Percentiles rank a stretch among this genome's conserved stretches.
These are phyloP conservation scores for Leonotis leonurus DNA, from an alignment of 257 asterid species.

Conservation along the genomic window DNA sequence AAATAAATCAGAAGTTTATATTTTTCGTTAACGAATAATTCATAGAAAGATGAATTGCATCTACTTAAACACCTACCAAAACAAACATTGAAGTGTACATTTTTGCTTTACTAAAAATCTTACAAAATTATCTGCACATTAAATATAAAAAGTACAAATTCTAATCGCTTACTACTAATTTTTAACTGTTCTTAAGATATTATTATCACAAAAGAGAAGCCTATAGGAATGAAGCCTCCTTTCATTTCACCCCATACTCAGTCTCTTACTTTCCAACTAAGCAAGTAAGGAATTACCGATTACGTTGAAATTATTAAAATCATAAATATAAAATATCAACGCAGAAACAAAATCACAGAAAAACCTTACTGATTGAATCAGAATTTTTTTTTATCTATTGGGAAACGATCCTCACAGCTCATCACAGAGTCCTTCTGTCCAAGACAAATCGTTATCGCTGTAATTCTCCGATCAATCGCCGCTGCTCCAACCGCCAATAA, in stretches of 20 bases:
- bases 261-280: constrained; percentile 23
- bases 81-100: no score
- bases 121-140: no score
- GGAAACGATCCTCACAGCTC: constrained; percentile 4
- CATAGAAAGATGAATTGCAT: no score
- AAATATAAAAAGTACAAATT: no score
- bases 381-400: neutral
- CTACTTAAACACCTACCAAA: no score
- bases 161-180: no score
- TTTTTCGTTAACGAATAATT: no score
- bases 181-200: no score
- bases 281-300: neutral
- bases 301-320: neutral
- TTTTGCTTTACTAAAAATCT: no score
- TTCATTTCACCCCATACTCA: neutral
- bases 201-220: no score
- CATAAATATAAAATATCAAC: neutral
- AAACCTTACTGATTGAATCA: neutral
- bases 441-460: neutral
- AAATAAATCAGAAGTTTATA: no score
- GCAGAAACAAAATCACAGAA: neutral
- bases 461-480: constrained; percentile 20
- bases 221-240: no score
- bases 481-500: constrained; percentile 22
- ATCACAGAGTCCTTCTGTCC: neutral